Evolutionary conservation across 2,329 filamentous ascomycete genomes (phyloP).

Genomic region (Clarireedia hainanense): DNA sequence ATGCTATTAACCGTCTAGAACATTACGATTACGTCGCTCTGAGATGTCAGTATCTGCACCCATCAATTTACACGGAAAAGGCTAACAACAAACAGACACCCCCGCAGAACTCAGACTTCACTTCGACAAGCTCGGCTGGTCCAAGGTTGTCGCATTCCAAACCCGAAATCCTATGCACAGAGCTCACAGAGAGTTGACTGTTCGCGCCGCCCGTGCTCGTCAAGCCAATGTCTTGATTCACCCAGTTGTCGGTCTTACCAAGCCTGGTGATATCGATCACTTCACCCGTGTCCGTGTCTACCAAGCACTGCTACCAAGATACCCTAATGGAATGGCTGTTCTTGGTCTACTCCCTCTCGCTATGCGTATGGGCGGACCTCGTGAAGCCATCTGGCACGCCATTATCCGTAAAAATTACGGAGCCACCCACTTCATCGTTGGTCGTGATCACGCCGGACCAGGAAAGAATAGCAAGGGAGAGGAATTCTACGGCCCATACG

Average conservation of each 20-base stretch:
- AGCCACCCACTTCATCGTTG: constrained; percentile 98
- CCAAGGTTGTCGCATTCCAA: constrained; percentile 96
- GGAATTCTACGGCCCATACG: constrained; percentile 97
- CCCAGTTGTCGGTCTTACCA: constrained; percentile 95
- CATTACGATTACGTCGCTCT: constrained; percentile 99
- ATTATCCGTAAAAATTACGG: constrained; percentile 99
- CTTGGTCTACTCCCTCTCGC: constrained; percentile 90
- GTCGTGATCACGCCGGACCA: constrained; percentile 94
- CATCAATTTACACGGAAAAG: neutral
- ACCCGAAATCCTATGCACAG: constrained; percentile 99
- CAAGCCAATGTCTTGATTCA: constrained; percentile 99
- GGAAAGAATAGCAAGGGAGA: constrained; percentile 96
- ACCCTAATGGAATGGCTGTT: constrained; percentile 98
- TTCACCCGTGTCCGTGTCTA: constrained; percentile 99
- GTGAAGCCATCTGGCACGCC: constrained; percentile 98
- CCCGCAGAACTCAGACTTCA: constrained; percentile 90
- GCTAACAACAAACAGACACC: constrained; percentile 51
- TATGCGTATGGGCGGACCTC: constrained; percentile 98
- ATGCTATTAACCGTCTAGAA: constrained; percentile 89
- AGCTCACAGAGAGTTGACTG: constrained; percentile 94
- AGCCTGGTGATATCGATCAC: constrained; percentile 98
- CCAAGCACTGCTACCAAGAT: constrained; percentile 90
- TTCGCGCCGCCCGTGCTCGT: constrained; percentile 88
- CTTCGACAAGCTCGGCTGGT: constrained; percentile 99
- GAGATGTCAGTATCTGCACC: constrained; percentile 58